Evolutionary conservation across 345 rosid genomes (phyloP), one percentile per base, ranked within the genome.

Genomic region (Turritis glabra): DNA sequence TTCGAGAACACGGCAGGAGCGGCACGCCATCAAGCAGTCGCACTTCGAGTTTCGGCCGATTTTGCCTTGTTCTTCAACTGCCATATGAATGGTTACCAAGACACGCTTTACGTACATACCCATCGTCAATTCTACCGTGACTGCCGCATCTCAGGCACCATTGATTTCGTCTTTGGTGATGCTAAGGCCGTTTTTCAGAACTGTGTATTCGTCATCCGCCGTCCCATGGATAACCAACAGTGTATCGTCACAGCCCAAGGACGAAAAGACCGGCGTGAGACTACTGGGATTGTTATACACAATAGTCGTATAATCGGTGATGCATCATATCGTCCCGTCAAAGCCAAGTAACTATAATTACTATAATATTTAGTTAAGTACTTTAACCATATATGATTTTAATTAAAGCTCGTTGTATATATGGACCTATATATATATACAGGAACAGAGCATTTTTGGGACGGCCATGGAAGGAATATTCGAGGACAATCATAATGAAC

Each of bases 241-340:
- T 87, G 85, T 82, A 76, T 86, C 4, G 80, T 91, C 13, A 89
- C 94, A 0, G 97, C 97, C 0, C 92, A 90, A 22, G 96, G 96
- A 25, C 75, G 97, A 59, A 79, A 41, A 29, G 82, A 88, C 25
- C 7, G 71, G 0, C 83, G 79, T 3, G 79, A 82, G 8, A 61
- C 87, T 7, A 74, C 92, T 0, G 94, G 85, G 8, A 74, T 90
- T 12, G 82, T 93, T 52, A 79, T 91, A 77, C 89, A 88, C 6
- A 88, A 89, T 73, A 85, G 89, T 67, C 80, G 80, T 47, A 82
- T 93, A 66, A 54, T 76, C 0, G 92, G 84, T 2, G 85, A 83
- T 5, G 61, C 71, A 0, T 69, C 72, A 0, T 88, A 79, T 59
- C 52, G 29, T 10, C 75, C 89, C 0, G 79, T 85, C 4, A 84